Percentiles rank a stretch among this genome's conserved stretches.
phyloP scores from a whole-genome alignment of 495 filamentous ascomycete species.

The Aspergillus incahuasiensis region DNA sequence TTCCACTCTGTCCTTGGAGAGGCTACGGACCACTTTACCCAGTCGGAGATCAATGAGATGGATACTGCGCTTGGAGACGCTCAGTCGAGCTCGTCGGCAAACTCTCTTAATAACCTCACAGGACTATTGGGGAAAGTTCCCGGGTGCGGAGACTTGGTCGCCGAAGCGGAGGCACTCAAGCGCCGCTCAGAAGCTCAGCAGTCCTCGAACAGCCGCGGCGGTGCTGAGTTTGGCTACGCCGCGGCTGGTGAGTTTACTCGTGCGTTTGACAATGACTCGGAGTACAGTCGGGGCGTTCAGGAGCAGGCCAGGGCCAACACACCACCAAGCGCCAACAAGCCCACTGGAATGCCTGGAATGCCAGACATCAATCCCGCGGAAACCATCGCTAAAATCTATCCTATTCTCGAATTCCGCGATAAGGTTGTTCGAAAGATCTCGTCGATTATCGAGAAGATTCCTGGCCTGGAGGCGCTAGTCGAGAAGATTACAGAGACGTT shows the following conservation, averaged over 20 bases:
- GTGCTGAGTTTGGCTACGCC: conserved; percentile 32
- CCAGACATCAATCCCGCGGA: conserved; percentile 78
- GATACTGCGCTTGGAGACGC: conserved; percentile 67
- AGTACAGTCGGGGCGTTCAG: conserved; percentile 8
- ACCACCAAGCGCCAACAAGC: not conserved
- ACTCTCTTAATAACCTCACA: conserved; percentile 54
- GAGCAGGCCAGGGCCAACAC: conserved; percentile 10
- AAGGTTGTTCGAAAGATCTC: conserved; percentile 81
- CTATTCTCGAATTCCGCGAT: conserved; percentile 90
- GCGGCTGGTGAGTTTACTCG: conserved; percentile 13
- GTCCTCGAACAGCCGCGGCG: conserved; percentile 47
- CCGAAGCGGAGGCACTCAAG: conserved; percentile 73
- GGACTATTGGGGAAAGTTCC: conserved; percentile 73
- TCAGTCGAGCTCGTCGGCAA: conserved; percentile 42
- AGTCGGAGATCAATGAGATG: conserved; percentile 89
- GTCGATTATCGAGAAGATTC: conserved; percentile 83
- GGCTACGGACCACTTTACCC: conserved; percentile 91
- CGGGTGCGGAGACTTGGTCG: conserved; percentile 68
- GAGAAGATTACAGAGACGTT: conserved; percentile 90
- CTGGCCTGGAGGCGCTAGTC: conserved; percentile 77
- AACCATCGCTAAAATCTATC: conserved; percentile 80
- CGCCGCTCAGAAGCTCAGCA: conserved; percentile 69
- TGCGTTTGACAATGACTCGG: conserved; percentile 10
- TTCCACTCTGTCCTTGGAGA: conserved; percentile 95
- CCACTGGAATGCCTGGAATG: conserved; percentile 58